Base-by-base conservation (phyloP, 2,329 filamentous ascomycete genomes). In the Aspergillus arachidicola region DNA sequence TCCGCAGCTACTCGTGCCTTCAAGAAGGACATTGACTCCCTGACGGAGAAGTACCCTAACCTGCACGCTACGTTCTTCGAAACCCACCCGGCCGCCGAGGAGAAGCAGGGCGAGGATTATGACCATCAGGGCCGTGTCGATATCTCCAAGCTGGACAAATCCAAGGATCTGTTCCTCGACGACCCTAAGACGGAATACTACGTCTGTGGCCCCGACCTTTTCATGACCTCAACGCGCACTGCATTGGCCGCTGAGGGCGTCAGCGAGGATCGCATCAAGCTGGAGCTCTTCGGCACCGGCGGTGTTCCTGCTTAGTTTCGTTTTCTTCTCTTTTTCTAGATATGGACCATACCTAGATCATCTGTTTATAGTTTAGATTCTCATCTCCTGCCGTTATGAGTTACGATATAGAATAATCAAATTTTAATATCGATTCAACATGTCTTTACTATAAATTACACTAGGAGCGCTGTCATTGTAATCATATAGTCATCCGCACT, bases 271-370 rank as follows among this genome's bases (percentile, higher is more conserved):
- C 84, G 86, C 67, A 83, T 91, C 60, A 85, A 88, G 70, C 82
- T 91, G 68, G 91, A 93, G 76, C 75, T 91, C 34, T 92, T 91
- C 68, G 84, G 83, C n/a, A 88, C 87, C 1, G 86, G 87, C 4
- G 76, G 76, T 60, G 68, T 77, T 4, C 67, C 71, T 23, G 53
- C 61, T 62, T 61, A 56, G 12, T 10, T 34, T 51, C 10, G 1
- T 30, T 30, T n/a, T 7, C 3, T 26, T 32, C 32, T 30, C 16
- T n/a, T 32, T 30, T 23, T 34, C 48, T 34, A 21, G 16, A 51
- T 51, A 21, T 51, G 34, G 28, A 51, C 3, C 9, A 51, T 51
- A 51, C 48, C 48, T 51, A 32, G 48, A 32, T 10, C 28, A 19
- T 19, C 10, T 19, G 46, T 50, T 26, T 50, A 30, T 30, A 19